Conservation (phyloP, 2,329 filamentous ascomycete genomes). For the Tolypocladium sp. region DNA sequence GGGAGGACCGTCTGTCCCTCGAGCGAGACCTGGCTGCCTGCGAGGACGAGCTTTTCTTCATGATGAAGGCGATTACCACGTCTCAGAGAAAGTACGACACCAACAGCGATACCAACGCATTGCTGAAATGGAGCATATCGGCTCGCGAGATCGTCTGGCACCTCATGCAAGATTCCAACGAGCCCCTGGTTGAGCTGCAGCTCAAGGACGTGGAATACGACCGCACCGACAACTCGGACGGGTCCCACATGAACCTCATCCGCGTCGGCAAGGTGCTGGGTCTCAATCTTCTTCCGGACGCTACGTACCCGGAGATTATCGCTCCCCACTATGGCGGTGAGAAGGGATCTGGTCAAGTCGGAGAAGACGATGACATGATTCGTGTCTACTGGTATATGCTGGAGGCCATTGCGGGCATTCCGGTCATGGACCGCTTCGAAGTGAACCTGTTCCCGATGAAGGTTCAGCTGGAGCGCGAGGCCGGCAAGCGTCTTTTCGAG, state of each 20-base stretch:
- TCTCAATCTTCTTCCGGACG: slow-evolving; percentile 80
- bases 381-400: slow-evolving; percentile 97
- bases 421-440: slow-evolving; percentile 94
- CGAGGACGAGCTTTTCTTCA: slow-evolving; percentile 97
- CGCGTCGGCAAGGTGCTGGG: slow-evolving; percentile 83
- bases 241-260: slow-evolving; percentile 88
- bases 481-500: slow-evolving; percentile 88
- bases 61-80: slow-evolving; percentile 99
- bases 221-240: slow-evolving; percentile 92
- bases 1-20: slow-evolving; percentile 81
- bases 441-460: slow-evolving; percentile 89
- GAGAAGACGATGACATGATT: slow-evolving; percentile 67
- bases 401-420: slow-evolving; percentile 94
- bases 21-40: slow-evolving; percentile 83
- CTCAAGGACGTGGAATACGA: slow-evolving; percentile 87
- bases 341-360: slow-evolving; percentile 30
- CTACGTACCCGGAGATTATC: slow-evolving; percentile 93
- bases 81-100: slow-evolving; percentile 79
- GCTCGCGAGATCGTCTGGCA: slow-evolving; percentile 97
- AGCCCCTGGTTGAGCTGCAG: slow-evolving; percentile 88
- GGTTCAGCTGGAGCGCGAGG: slow-evolving; percentile 85
- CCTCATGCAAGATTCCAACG: slow-evolving; percentile 75
- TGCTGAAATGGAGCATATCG: slow-evolving; percentile 89
- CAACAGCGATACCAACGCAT: slow-evolving; percentile 62
- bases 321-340: slow-evolving; percentile 73